phyloP scores from a whole-genome alignment of 257 asterid genomes.

The Hygrophila difformis region DNA sequence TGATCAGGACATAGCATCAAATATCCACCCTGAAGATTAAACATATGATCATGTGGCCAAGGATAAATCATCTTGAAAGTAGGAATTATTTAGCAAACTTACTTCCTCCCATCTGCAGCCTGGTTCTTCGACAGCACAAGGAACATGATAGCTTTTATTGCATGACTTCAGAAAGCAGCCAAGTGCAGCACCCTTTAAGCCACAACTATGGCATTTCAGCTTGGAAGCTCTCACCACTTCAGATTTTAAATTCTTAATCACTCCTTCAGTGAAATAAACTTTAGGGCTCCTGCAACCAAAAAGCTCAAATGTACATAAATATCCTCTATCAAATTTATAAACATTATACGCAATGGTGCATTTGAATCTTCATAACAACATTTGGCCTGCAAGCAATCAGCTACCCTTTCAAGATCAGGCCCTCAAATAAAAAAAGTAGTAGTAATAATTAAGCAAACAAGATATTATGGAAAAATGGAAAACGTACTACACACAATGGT shows the following conservation, averaged over 20 bases:
- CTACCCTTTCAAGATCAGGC: too few species aligned
- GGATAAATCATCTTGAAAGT: not conserved
- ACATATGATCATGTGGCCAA: conserved; percentile 2
- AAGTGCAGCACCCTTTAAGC: conserved; percentile 89
- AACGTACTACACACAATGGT: too few species aligned
- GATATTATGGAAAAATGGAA: too few species aligned
- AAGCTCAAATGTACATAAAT: not conserved
- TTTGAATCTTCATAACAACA: conserved; percentile 9
- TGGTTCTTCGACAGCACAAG: conserved; percentile 61
- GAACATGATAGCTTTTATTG: conserved; percentile 72
- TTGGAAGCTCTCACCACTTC: conserved; percentile 81
- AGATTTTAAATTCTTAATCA: conserved; percentile 60
- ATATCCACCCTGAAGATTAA: conserved; percentile 47
- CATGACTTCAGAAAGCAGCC: conserved; percentile 89
- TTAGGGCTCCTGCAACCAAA: conserved; percentile 64
- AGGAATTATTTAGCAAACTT: conserved; percentile 19
- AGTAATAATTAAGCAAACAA: too few species aligned
- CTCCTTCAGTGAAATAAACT: conserved; percentile 59
- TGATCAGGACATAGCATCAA: conserved; percentile 80
- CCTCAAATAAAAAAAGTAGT: too few species aligned
- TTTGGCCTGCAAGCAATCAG: too few species aligned
- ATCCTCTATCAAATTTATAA: too few species aligned
- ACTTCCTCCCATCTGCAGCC: conserved; percentile 92
- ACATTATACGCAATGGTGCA: too few species aligned
- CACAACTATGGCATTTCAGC: conserved; percentile 86